phyloP scores from a whole-genome alignment of 2,329 filamentous ascomycete genomes.

The Waltergamsia citrina region DNA sequence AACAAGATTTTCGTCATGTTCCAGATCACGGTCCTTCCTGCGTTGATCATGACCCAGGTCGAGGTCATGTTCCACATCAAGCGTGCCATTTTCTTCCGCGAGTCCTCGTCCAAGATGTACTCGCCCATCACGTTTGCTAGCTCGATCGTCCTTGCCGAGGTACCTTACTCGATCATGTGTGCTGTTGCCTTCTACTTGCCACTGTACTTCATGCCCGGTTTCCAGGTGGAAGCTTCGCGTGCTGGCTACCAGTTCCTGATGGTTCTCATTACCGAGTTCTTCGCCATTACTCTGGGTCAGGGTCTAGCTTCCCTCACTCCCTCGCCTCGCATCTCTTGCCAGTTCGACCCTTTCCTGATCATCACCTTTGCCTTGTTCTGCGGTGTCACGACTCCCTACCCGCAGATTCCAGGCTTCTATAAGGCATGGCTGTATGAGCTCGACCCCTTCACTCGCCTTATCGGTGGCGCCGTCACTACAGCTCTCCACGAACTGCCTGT shows the following conservation, averaged over 20 bases:
- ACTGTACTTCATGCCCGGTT: constrained; percentile 75
- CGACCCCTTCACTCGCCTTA: constrained; percentile 74
- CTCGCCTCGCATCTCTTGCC: constrained; percentile 65
- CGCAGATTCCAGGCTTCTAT: constrained; percentile 73
- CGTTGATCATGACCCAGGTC: constrained; percentile 74
- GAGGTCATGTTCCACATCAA: constrained; percentile 73
- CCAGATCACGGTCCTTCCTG: constrained; percentile 76
- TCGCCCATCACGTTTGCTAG: constrained; percentile 68
- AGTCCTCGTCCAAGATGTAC: constrained; percentile 81
- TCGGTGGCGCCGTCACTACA: constrained; percentile 71
- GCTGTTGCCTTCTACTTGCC: constrained; percentile 74
- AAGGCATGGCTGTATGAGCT: constrained; percentile 73
- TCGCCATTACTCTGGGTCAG: constrained; percentile 73
- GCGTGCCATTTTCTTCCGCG: constrained; percentile 76
- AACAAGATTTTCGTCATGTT: constrained; percentile 87
- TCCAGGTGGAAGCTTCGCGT: constrained; percentile 51
- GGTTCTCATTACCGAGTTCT: constrained; percentile 73
- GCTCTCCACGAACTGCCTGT: constrained; percentile 61
- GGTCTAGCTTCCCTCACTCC: constrained; percentile 70
- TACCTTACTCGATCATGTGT: constrained; percentile 76
- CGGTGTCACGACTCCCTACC: constrained; percentile 72
- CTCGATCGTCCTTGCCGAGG: constrained; percentile 71
- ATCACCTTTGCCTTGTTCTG: constrained; percentile 82
- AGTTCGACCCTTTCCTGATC: constrained; percentile 75
- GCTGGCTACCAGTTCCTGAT: constrained; percentile 86